These are phyloP conservation scores for Fallopia convolvulus DNA, from an alignment of 148 eudicot species.

Conservation along the genomic window DNA sequence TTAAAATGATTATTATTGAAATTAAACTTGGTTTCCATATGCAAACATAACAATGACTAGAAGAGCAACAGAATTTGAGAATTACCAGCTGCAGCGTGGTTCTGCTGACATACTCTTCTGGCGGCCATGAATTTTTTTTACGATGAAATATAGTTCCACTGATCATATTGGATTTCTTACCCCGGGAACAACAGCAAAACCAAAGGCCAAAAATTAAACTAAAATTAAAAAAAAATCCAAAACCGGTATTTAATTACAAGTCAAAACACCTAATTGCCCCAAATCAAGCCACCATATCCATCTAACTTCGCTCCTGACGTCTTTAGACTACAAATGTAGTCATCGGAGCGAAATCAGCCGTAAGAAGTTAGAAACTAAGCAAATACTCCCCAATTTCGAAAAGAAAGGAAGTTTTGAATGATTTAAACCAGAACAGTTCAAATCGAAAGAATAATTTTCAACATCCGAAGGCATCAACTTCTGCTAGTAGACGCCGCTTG, in stretches of 20 bases:
- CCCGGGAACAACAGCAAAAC: background rate
- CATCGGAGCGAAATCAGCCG: background rate
- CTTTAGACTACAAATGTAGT: background rate
- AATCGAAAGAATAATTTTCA: background rate
- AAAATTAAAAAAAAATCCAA: background rate
- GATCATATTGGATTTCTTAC: slow-evolving; percentile 42
- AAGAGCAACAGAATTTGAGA: slow-evolving; percentile 3
- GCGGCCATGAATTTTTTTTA: slow-evolving; percentile 91
- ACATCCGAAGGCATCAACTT: background rate
- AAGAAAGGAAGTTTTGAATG: background rate
- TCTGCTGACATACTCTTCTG: slow-evolving; percentile 71
- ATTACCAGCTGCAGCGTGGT: slow-evolving; percentile 73
- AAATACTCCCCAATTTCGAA: slow-evolving; percentile 1
- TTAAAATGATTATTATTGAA: background rate
- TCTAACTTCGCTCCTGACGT: background rate
- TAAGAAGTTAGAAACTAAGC: background rate
- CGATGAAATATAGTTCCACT: slow-evolving; percentile 60
- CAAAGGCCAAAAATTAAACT: background rate
- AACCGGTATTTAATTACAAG: background rate
- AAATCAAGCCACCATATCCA: background rate
- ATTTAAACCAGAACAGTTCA: background rate
- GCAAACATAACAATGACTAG: background rate
- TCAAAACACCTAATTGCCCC: background rate
- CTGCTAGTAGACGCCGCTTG: background rate
- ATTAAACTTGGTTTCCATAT: background rate